Evolutionary conservation across 75 land plant species (phyloP).

Genomic region (Picea glauca): DNA sequence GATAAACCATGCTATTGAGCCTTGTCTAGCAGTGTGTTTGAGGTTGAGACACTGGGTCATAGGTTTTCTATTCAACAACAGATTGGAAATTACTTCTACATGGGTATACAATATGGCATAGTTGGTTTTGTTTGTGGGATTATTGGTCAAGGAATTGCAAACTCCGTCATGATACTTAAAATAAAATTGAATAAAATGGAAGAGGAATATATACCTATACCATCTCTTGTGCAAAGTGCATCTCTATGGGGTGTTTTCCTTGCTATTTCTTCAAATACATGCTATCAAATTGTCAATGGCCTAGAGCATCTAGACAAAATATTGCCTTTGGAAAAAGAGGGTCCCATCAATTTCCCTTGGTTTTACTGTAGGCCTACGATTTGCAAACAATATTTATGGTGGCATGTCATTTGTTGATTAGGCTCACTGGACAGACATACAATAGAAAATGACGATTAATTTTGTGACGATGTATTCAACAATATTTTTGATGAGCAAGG

Average conservation of each 20-base stretch:
- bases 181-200: slow-evolving; percentile 74
- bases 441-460: slow-evolving; percentile 17
- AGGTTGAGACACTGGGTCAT: too few relatives aligned
- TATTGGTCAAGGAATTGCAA: too few relatives aligned
- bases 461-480: too few relatives aligned
- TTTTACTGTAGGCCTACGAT: slow-evolving; percentile 88
- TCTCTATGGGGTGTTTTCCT: slow-evolving; percentile 97
- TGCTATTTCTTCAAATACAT: slow-evolving; percentile 86
- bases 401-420: slow-evolving; percentile 98
- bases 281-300: slow-evolving; percentile 86
- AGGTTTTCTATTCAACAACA: too few relatives aligned
- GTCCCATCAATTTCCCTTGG: slow-evolving; percentile 81
- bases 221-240: slow-evolving; percentile 83
- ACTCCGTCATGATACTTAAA: too few relatives aligned
- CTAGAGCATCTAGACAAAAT: slow-evolving; percentile 82
- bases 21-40: too few relatives aligned
- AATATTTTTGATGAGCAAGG: neutral
- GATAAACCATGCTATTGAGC: too few relatives aligned
- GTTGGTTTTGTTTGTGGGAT: too few relatives aligned
- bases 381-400: slow-evolving; percentile 89
- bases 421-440: slow-evolving; percentile 83
- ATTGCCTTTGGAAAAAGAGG: slow-evolving; percentile 57
- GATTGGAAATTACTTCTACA: too few relatives aligned
- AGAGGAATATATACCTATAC: slow-evolving; percentile 77
- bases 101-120: too few relatives aligned